Conservation (phyloP, 345 rosid species). For the Lepidium didymum region DNA sequence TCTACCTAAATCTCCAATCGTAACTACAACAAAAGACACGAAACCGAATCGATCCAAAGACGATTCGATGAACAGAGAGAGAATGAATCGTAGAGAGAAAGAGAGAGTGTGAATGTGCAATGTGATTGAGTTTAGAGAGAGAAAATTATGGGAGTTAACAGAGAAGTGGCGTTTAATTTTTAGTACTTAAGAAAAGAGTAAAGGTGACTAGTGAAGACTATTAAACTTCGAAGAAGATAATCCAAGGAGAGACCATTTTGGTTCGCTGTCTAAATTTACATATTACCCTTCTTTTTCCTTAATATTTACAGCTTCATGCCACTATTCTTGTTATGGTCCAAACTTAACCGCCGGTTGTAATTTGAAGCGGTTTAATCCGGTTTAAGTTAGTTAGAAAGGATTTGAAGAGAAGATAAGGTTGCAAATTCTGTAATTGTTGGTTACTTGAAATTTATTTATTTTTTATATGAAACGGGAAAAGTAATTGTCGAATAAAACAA, state of each 20-base stretch:
- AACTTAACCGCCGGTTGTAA: not conserved
- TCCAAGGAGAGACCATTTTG: constrained; percentile 7
- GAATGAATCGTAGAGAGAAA: not conserved
- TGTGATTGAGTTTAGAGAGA: constrained; percentile 18
- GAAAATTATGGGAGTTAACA: constrained; percentile 19
- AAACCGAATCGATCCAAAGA: constrained; percentile 8
- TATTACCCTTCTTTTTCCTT: constrained; percentile 18
- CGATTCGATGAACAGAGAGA: not conserved
- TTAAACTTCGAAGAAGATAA: constrained; percentile 31
- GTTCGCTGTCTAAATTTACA: constrained; percentile 17
- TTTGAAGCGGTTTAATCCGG: not conserved
- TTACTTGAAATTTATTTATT: not conserved
- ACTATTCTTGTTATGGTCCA: constrained; percentile 15
- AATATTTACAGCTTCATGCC: constrained; percentile 43
- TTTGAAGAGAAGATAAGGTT: not conserved
- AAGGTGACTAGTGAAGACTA: not conserved
- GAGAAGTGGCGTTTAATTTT: constrained; percentile 38
- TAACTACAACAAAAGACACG: not conserved
- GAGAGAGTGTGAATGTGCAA: not conserved
- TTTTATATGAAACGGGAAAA: not conserved
- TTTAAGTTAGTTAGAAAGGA: not conserved
- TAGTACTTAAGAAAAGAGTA: constrained; percentile 20
- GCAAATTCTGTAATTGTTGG: not conserved
- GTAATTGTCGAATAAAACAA: not conserved
- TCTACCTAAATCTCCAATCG: constrained; percentile 27